These are phyloP conservation scores for Pseudocercospora fuligena DNA, from an alignment of 2,329 filamentous ascomycete genomes.

Conservation along the genomic window DNA sequence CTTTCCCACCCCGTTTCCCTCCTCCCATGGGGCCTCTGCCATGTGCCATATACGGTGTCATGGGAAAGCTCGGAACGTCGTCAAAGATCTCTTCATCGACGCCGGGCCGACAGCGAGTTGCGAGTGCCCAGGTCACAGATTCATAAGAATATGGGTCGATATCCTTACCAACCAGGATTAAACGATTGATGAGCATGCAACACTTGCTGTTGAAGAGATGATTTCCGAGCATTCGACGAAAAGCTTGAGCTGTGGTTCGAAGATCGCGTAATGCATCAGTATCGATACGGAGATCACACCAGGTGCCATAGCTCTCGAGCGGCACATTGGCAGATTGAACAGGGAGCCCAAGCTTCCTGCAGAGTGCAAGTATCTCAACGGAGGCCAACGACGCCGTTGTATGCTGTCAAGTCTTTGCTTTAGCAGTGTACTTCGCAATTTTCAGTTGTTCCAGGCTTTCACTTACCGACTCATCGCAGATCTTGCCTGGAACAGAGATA, in stretches of 20 bases:
- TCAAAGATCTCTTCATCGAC: conserved; percentile 9
- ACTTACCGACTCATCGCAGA: conserved; percentile 50
- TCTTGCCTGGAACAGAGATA: conserved; percentile 48
- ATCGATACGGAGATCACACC: neutral
- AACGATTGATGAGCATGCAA: too few species aligned
- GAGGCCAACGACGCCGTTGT: too few species aligned
- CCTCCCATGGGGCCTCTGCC: neutral
- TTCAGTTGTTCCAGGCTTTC: too few species aligned
- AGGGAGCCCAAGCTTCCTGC: conserved; percentile 1
- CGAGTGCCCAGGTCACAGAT: conserved; percentile 6
- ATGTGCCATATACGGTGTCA: neutral
- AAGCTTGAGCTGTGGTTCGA: too few species aligned
- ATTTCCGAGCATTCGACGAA: too few species aligned
- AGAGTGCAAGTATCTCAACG: conserved; percentile 2
- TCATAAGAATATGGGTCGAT: conserved; percentile 1
- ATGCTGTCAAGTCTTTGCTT: too few species aligned
- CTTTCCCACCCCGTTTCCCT: conserved; percentile 3
- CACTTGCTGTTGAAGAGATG: too few species aligned
- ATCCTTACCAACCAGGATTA: neutral
- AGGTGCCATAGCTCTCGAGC: conserved; percentile 7
- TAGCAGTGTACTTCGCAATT: too few species aligned
- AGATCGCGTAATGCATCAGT: too few species aligned
- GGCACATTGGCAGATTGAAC: neutral
- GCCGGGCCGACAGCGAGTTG: conserved; percentile 7
- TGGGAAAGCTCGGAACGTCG: neutral